Evolutionary conservation across 2,329 filamentous ascomycete species (phyloP).

Genomic region (Cryoendolithus antarcticus): DNA sequence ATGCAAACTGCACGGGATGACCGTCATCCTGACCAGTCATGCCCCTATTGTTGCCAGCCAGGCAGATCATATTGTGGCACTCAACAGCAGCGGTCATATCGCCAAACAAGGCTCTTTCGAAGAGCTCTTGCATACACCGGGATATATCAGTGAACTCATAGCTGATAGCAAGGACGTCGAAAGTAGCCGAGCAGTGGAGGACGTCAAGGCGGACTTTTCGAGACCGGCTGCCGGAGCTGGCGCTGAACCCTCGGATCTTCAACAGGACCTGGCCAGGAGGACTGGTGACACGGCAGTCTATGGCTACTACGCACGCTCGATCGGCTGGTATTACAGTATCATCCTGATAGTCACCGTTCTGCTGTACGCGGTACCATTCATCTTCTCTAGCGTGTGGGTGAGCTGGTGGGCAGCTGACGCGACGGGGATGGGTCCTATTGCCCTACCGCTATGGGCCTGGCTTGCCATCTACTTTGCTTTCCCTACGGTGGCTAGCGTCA

Average conservation of each 20-base stretch:
- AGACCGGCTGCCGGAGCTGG: not conserved
- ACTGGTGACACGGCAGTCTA: slow-evolving; percentile 31
- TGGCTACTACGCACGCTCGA: slow-evolving; percentile 14
- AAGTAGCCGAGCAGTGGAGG: no score
- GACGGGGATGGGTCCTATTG: not conserved
- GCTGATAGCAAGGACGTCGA: no score
- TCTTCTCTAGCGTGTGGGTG: slow-evolving; percentile 33
- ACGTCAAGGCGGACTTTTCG: no score
- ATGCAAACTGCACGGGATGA: slow-evolving; percentile 27
- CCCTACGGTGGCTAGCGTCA: slow-evolving; percentile 7
- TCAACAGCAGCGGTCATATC: slow-evolving; percentile 19
- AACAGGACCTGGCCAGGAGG: slow-evolving; percentile 11
- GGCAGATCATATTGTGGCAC: slow-evolving; percentile 30
- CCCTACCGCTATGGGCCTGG: slow-evolving; percentile 7
- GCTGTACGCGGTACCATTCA: slow-evolving; percentile 27
- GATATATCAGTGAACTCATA: slow-evolving; percentile 14
- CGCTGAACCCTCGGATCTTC: slow-evolving; percentile 1
- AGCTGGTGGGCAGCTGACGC: slow-evolving; percentile 35
- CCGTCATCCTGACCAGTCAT: slow-evolving; percentile 28
- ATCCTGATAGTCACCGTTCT: slow-evolving; percentile 15
- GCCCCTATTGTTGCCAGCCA: slow-evolving; percentile 14
- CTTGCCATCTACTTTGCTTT: slow-evolving; percentile 8
- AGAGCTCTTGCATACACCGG: no score
- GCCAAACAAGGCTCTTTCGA: slow-evolving; percentile 22
- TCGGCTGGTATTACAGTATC: slow-evolving; percentile 18